These are phyloP conservation scores for Backusella macrospora DNA, from an alignment of 192 early-diverging fungal genomes.

Conservation along the genomic window DNA sequence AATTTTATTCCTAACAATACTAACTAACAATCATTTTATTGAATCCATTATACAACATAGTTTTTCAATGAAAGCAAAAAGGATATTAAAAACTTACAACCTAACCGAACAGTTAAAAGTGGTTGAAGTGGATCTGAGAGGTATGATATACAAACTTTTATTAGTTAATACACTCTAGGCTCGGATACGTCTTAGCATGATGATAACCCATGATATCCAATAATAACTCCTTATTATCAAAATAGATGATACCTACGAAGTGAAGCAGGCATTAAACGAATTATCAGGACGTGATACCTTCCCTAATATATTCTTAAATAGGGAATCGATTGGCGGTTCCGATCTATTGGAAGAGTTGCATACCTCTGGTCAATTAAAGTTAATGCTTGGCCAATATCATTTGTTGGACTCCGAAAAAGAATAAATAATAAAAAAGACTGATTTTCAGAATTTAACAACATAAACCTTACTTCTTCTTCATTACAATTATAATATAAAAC, in stretches of 20 bases:
- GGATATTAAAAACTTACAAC: neutral
- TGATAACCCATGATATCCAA: neutral
- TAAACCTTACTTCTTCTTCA: no score
- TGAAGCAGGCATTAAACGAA: neutral
- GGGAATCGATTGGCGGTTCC: neutral
- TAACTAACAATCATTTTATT: neutral
- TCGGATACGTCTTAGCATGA: no score
- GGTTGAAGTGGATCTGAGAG: slow-evolving; percentile 20
- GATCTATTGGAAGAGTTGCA: slow-evolving; percentile 10
- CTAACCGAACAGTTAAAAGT: neutral
- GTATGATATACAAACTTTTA: neutral
- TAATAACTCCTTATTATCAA: neutral
- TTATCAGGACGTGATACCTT: slow-evolving; percentile 16
- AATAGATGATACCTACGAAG: slow-evolving; percentile 12
- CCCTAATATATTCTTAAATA: slow-evolving; percentile 15
- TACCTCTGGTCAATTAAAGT: neutral
- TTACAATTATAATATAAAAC: no score
- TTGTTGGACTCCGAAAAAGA: neutral
- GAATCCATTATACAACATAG: neutral
- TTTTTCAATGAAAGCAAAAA: slow-evolving; percentile 16
- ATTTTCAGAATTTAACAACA: no score
- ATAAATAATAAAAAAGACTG: no score
- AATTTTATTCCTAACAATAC: neutral
- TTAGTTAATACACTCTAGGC: no score
- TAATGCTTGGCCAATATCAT: neutral